Evolutionary conservation across 345 rosid genomes (phyloP).

Genomic region (Linum tenue): DNA sequence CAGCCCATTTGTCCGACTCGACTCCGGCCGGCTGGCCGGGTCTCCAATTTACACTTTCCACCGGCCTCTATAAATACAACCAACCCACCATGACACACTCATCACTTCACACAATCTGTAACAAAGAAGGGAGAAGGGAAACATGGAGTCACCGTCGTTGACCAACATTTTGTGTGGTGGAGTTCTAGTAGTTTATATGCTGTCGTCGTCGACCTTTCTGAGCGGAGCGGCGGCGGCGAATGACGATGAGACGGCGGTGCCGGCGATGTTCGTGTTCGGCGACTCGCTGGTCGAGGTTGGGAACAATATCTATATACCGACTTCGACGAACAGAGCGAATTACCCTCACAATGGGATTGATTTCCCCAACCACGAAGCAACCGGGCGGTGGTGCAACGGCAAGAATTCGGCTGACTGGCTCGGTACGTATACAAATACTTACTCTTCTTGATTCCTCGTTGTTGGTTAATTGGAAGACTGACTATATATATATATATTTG

Average conservation of each 20-base stretch:
- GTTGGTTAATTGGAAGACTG: too few relatives aligned
- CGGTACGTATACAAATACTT: conserved; percentile 16
- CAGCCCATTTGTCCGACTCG: too few relatives aligned
- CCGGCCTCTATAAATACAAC: too few relatives aligned
- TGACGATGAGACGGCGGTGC: conserved; percentile 26
- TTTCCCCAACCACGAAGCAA: conserved; percentile 34
- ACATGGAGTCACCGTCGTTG: too few relatives aligned
- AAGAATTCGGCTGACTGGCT: conserved; percentile 48
- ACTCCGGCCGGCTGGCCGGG: too few relatives aligned
- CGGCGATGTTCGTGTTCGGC: conserved; percentile 38
- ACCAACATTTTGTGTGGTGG: too few relatives aligned
- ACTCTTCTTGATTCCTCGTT: not conserved
- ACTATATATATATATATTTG: not conserved
- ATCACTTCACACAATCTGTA: too few relatives aligned
- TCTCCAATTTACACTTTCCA: too few relatives aligned
- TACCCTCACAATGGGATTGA: conserved; percentile 48
- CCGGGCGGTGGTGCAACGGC: conserved; percentile 49
- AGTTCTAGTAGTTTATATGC: too few relatives aligned
- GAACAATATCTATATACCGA: conserved; percentile 34
- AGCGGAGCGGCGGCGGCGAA: not conserved
- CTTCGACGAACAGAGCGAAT: conserved; percentile 37
- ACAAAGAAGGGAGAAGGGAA: too few relatives aligned
- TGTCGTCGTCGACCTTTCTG: not conserved
- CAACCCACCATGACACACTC: too few relatives aligned
- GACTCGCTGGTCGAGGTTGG: conserved; percentile 51